These are phyloP conservation scores for Tylopilus vinaceipallidus DNA, from an alignment of 768 basidiomycete genomes.

Conservation along the genomic window DNA sequence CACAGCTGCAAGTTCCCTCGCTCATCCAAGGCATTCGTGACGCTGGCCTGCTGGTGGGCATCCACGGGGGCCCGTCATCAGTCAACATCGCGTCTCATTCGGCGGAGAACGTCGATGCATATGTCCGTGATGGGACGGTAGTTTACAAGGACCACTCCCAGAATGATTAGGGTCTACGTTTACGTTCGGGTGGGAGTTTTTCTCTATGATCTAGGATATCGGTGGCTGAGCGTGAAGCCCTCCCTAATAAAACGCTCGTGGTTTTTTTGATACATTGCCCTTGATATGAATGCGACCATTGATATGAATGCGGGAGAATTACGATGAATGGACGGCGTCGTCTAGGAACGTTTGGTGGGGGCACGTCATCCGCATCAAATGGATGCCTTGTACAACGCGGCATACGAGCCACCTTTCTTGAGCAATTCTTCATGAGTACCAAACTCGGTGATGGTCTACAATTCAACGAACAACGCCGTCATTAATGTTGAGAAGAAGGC, in stretches of 20 bases:
- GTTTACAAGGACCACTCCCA: constrained; percentile 64
- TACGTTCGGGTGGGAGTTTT: constrained; percentile 12
- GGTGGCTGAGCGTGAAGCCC: constrained; percentile 17
- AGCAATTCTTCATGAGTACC: constrained; percentile 72
- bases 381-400: constrained; percentile 67
- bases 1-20: constrained; percentile 83
- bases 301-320: constrained; percentile 17
- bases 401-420: constrained; percentile 57
- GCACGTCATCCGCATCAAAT: constrained; percentile 37
- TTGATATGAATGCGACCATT: constrained; percentile 20
- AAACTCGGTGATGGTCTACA: constrained; percentile 71
- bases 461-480: constrained; percentile 16
- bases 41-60: constrained; percentile 82
- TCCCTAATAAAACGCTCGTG: constrained; percentile 17
- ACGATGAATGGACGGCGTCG: constrained; percentile 6
- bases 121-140: constrained; percentile 60
- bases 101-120: constrained; percentile 63
- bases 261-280: constrained; percentile 24
- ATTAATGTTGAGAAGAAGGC: constrained; percentile 19
- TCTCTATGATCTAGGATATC: constrained; percentile 28
- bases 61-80: constrained; percentile 61
- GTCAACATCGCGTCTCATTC: constrained; percentile 36
- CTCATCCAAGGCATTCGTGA: constrained; percentile 87
- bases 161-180: constrained; percentile 41
- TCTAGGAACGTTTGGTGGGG: constrained; percentile 1